Evolutionary conservation across 257 asterid genomes (phyloP), one percentile per base, ranked within the genome.

Genomic region (Fraxinus cuspidata): DNA sequence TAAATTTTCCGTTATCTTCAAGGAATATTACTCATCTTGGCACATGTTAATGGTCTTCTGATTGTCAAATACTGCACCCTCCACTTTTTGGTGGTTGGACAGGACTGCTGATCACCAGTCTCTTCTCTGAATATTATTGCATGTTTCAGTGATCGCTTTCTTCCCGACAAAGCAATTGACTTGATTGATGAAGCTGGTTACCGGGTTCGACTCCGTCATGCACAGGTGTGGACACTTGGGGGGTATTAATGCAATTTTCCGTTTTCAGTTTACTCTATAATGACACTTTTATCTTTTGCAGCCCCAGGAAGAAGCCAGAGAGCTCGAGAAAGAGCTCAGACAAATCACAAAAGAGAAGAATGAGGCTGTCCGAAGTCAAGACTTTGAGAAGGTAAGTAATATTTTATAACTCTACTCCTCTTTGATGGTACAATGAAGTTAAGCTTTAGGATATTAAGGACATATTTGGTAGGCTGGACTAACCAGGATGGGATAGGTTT

Each of bases 161-260:
- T 95, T 85, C 99, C 98, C 32, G 98, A 93, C 70, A 95, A 93
- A 86, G 99, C 99, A 44, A 95, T 95, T 74, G 99, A 95, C 89
- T 87, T 95, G 94, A 81, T 95, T 49, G 99, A 95, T 85, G 99
- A 95, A 84, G 99, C 99, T 77, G 98, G 98, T 77, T 95, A 98
- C 58, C 90, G 99, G 75, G 99, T 95, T 81, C 84, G 98, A 84
- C 98, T 95, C 81, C 97, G 92, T 71, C 99, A 93, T 86, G 98
- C 99, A 6, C 98, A 95, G 94, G 99, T 89, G 66, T 58, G 78
- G 65, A 63, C 53, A 40, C 71, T 79, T 83, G 64, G 84, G 84
- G 77, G 84, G 77, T 25, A 58, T 13, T 70, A 42, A 25, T 67
- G 37, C 68, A 74, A 11, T 47, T 38, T 18, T 73, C 47, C 15